Evolutionary conservation across 148 eudicot genomes (phyloP).

Genomic region (Fallopia convolvulus): DNA sequence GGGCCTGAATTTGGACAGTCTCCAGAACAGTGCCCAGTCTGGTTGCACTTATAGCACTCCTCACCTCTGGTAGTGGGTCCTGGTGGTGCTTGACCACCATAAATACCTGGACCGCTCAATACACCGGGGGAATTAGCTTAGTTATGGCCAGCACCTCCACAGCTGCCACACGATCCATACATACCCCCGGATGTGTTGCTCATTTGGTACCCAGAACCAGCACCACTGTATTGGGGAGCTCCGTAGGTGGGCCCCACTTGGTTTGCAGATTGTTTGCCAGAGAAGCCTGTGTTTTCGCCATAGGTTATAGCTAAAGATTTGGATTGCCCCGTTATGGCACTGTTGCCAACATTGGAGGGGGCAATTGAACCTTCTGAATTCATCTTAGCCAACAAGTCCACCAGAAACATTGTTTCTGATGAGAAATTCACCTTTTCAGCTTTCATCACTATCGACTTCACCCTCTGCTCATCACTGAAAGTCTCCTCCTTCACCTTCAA

Average conservation of each 20-base stretch:
- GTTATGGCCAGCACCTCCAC: constrained; percentile 64
- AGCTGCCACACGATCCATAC: constrained; percentile 44
- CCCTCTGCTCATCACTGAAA: constrained; percentile 83
- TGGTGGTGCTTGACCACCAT: constrained; percentile 23
- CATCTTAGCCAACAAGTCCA: constrained; percentile 38
- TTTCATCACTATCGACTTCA: constrained; percentile 68
- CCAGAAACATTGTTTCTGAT: constrained; percentile 41
- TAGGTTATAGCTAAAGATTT: no score
- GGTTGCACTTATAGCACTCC: constrained; percentile 69
- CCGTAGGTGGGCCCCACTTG: constrained; percentile 7
- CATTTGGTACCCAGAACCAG: constrained; percentile 33
- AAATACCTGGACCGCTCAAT: constrained; percentile 32
- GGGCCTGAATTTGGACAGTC: constrained; percentile 37
- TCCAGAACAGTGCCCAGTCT: constrained; percentile 62
- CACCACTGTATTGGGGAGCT: constrained; percentile 25
- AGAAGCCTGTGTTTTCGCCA: no score
- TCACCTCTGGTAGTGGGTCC: constrained; percentile 15
- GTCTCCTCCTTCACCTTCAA: constrained; percentile 83
- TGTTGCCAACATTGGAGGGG: constrained; percentile 6
- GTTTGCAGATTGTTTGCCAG: constrained; percentile 33
- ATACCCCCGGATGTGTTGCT: constrained; percentile 12
- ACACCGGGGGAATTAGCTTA: constrained; percentile 55
- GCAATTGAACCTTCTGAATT: constrained; percentile 29
- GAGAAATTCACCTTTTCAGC: constrained; percentile 61
- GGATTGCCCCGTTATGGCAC: constrained; percentile 36